Conservation (phyloP, 306 rosid genomes). For the Castanopsis chinensis region DNA sequence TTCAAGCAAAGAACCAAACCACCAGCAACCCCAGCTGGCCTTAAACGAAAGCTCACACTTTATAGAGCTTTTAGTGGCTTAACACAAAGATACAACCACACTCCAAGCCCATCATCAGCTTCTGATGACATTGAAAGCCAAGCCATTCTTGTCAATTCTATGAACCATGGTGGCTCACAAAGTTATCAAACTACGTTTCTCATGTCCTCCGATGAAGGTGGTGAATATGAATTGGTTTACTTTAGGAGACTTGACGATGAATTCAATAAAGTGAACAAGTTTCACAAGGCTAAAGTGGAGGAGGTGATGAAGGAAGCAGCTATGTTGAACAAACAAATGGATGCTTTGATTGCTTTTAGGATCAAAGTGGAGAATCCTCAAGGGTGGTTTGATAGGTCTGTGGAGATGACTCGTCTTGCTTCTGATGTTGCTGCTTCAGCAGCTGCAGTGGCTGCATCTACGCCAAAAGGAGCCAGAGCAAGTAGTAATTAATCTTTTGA, state of each 20-base stretch:
- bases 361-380: slow-evolving; percentile 60
- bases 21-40: slow-evolving; percentile 18
- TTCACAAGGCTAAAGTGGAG: slow-evolving; percentile 43
- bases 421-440: slow-evolving; percentile 47
- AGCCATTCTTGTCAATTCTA: slow-evolving; percentile 46
- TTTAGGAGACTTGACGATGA: slow-evolving; percentile 55
- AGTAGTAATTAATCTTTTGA: slow-evolving; percentile 32
- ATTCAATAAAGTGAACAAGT: slow-evolving; percentile 60
- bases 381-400: slow-evolving; percentile 25
- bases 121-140: slow-evolving; percentile 52
- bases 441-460: slow-evolving; percentile 40
- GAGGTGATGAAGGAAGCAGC: slow-evolving; percentile 63
- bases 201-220: slow-evolving; percentile 58
- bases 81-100: slow-evolving; percentile 23
- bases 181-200: slow-evolving; percentile 48
- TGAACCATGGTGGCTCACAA: slow-evolving; percentile 21
- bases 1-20: slow-evolving; percentile 21
- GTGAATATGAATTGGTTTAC: slow-evolving; percentile 52
- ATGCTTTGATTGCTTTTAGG: slow-evolving; percentile 62
- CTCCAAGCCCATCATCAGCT: slow-evolving; percentile 14
- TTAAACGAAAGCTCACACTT: slow-evolving; percentile 48
- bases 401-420: slow-evolving; percentile 55
- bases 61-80: slow-evolving; percentile 78
- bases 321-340: slow-evolving; percentile 61
- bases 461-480: slow-evolving; percentile 33